Evolutionary conservation across 2,329 filamentous ascomycete species (phyloP), one percentile per base, ranked within the genome.

Genomic region (Sporothrix curviconia): DNA sequence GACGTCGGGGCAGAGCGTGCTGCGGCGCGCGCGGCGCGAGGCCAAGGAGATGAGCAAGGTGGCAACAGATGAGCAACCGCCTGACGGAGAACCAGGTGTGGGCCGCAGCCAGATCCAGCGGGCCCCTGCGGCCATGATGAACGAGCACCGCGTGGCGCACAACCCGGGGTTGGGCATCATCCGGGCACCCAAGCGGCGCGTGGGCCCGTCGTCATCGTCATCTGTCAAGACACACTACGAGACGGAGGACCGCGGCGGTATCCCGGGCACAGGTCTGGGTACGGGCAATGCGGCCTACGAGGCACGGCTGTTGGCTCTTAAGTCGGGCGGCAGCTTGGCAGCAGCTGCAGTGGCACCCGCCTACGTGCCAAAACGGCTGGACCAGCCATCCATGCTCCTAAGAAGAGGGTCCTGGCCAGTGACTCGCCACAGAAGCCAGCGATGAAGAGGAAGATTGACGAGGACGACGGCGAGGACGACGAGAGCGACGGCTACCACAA

Each of bases 1-100:
- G 32, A 74, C 72, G 32, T 76, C 73, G 19, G 77, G 77, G 28
- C 74, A 79, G 57, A 79, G 76, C 59, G 74, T 85, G 52, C 74
- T 86, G 64, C 74, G 76, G 55, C 82, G 78, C 62, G 79, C 82
- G 22, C 75, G 76, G 44, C 75, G 80, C 49, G 80, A 86, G 64
- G 79, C 78, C 6, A 75, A 73, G 47, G 78, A 83, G 63, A 79
- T 83, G 43, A 72, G 71, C 54, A 73, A 67, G 36, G 76, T 78
- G 61, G 74, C 77, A n/a, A 55, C 71, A 72, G 32, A 70, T 82
- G 34, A 72, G 75, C 17, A 75, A 68, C 11, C 74, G 68, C 8
- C 69, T 72, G 12, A 68, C 70, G 1, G 69, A 71, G 55, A 62
- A 68, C 58, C 60, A 73, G 28, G 46, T 32, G 66, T 71, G 25